Percentiles rank a stretch among this genome's conserved stretches.
These are phyloP conservation scores for Biancaea sappan DNA, from an alignment of 306 rosid genomes.

Conservation along the genomic window DNA sequence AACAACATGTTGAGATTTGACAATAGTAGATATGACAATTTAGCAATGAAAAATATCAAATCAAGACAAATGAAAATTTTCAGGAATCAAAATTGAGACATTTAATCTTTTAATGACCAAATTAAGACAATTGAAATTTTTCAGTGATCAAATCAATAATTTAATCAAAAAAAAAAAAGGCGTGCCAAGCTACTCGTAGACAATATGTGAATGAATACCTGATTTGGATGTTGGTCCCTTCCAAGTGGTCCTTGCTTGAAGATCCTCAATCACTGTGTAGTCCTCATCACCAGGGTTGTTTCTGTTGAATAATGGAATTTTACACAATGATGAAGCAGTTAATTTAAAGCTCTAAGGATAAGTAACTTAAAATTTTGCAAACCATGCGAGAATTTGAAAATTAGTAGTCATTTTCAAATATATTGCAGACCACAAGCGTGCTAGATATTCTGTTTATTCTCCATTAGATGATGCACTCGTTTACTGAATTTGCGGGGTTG, in stretches of 20 bases:
- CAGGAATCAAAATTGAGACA: too few species aligned
- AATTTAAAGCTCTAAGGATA: neutral
- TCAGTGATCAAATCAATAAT: too few species aligned
- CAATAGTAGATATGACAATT: too few species aligned
- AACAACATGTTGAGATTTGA: too few species aligned
- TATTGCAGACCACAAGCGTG: neutral
- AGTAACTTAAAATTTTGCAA: neutral
- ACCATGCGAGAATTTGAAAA: constrained; percentile 1
- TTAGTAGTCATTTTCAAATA: neutral
- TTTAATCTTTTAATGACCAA: too few species aligned
- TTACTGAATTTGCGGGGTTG: neutral
- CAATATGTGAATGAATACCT: neutral
- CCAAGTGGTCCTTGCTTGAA: neutral
- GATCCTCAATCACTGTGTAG: neutral
- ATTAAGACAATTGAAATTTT: too few species aligned
- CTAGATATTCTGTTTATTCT: neutral
- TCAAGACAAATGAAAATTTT: too few species aligned
- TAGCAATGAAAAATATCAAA: too few species aligned
- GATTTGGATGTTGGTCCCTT: constrained; percentile 1
- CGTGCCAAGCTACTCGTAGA: too few species aligned
- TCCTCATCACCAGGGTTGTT: neutral
- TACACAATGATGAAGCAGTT: neutral
- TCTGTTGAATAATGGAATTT: neutral
- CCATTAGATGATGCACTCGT: neutral
- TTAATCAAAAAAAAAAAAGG: too few species aligned